phyloP scores from a whole-genome alignment of 352 stramenopile species.

The Globisporangium lucens region DNA sequence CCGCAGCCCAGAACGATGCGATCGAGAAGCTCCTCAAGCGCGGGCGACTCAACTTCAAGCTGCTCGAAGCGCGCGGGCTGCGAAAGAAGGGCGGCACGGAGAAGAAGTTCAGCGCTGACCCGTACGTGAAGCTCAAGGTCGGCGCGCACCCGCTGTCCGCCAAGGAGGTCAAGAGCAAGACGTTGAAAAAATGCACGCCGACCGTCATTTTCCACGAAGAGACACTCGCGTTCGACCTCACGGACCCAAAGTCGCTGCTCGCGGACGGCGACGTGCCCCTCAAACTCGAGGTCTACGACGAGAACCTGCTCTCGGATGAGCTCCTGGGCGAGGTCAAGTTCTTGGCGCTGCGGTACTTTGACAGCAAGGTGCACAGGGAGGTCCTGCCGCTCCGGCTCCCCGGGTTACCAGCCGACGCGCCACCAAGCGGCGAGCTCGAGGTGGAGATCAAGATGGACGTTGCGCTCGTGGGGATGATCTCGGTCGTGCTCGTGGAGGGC shows the following conservation, averaged over 20 bases:
- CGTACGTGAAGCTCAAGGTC: slow-evolving; percentile 80
- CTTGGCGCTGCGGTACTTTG: slow-evolving; percentile 77
- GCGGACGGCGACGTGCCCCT: slow-evolving; percentile 67
- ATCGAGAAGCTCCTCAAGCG: slow-evolving; percentile 60
- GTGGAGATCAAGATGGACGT: slow-evolving; percentile 73
- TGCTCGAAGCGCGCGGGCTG: slow-evolving; percentile 64
- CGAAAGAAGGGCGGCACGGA: slow-evolving; percentile 54
- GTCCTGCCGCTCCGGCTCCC: slow-evolving; percentile 55
- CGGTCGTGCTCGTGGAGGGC: slow-evolving; percentile 84
- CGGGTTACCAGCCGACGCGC: slow-evolving; percentile 13
- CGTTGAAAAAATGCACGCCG: slow-evolving; percentile 75
- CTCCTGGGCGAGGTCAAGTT: slow-evolving; percentile 67
- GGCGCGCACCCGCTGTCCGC: slow-evolving; percentile 69
- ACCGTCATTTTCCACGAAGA: slow-evolving; percentile 88
- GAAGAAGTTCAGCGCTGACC: slow-evolving; percentile 74
- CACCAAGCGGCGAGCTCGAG: slow-evolving; percentile 49
- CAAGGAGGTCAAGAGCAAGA: slow-evolving; percentile 75
- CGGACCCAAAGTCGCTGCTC: slow-evolving; percentile 68
- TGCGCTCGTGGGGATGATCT: slow-evolving; percentile 81
- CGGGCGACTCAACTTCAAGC: slow-evolving; percentile 64
- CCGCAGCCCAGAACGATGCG: not conserved
- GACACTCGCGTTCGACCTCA: slow-evolving; percentile 76
- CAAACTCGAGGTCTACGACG: slow-evolving; percentile 83
- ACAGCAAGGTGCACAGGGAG: slow-evolving; percentile 58
- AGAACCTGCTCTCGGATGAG: slow-evolving; percentile 87